Percentiles rank a stretch among this genome's conserved stretches.
Conservation (phyloP, 1,139 yeast species). For the Pichia sp. region DNA sequence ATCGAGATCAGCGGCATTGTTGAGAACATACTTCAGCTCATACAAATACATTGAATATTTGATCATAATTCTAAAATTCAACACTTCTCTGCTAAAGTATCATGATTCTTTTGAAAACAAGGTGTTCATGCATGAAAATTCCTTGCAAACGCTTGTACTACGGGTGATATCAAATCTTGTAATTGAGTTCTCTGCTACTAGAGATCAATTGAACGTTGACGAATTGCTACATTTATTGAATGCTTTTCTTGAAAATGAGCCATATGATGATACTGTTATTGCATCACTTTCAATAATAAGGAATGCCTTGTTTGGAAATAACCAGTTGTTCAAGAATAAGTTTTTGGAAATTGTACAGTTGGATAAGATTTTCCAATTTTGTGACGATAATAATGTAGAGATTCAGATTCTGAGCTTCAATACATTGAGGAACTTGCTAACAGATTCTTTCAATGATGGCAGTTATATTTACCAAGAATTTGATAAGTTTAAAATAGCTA, state of each 20-base stretch:
- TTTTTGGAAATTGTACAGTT: constrained; percentile 47
- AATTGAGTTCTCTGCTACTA: constrained; percentile 57
- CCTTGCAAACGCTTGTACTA: constrained; percentile 55
- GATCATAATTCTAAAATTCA: constrained; percentile 38
- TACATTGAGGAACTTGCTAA: constrained; percentile 68
- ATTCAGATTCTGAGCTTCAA: constrained; percentile 68
- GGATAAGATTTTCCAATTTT: constrained; percentile 45
- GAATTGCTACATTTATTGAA: constrained; percentile 50
- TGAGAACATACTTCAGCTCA: constrained; percentile 65
- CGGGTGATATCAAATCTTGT: constrained; percentile 74
- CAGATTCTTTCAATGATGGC: constrained; percentile 56
- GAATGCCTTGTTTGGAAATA: constrained; percentile 48
- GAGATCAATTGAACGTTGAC: background rate
- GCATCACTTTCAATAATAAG: constrained; percentile 55
- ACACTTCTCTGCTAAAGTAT: constrained; percentile 29
- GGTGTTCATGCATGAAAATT: constrained; percentile 34
- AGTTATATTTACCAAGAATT: constrained; percentile 38
- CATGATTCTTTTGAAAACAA: background rate
- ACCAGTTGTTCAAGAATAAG: constrained; percentile 29
- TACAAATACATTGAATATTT: constrained; percentile 48
- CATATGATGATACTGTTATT: constrained; percentile 36
- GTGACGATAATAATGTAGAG: constrained; percentile 45
- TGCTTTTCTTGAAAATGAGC: constrained; percentile 33
- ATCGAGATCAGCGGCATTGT: constrained; percentile 66
- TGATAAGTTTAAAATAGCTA: background rate